These are phyloP conservation scores for Hypoxylon sp. DNA, from an alignment of 2,329 filamentous ascomycete species.

Conservation along the genomic window DNA sequence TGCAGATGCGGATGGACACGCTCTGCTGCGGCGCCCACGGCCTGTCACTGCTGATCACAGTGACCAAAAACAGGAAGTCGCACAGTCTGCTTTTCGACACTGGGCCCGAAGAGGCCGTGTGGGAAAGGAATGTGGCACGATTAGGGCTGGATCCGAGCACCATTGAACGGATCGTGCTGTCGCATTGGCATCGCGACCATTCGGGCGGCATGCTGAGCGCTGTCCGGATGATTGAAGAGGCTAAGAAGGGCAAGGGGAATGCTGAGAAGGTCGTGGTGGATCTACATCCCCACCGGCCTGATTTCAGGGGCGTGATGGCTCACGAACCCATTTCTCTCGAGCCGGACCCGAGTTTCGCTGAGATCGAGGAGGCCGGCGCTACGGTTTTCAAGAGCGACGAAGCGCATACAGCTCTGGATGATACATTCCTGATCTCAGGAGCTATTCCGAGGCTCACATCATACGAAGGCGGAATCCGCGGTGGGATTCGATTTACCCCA, in stretches of 20 bases:
- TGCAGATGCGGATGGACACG: slow-evolving; percentile 64
- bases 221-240: slow-evolving; percentile 63
- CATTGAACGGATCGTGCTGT: slow-evolving; percentile 65
- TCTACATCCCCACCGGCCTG: slow-evolving; percentile 67
- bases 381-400: slow-evolving; percentile 57
- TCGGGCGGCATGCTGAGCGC: slow-evolving; percentile 66
- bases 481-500: slow-evolving; percentile 51
- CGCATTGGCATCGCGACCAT: slow-evolving; percentile 70
- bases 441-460: slow-evolving; percentile 64
- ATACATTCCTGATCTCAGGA: slow-evolving; percentile 68
- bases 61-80: slow-evolving; percentile 59
- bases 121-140: slow-evolving; percentile 64
- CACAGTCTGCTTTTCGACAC: slow-evolving; percentile 68
- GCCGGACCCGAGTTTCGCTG: slow-evolving; percentile 66
- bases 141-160: slow-evolving; percentile 59
- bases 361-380: slow-evolving; percentile 61
- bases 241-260: slow-evolving; percentile 51
- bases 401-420: slow-evolving; percentile 63
- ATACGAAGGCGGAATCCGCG: slow-evolving; percentile 66
- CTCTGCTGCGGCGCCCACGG: slow-evolving; percentile 70
- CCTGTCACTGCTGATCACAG: slow-evolving; percentile 67
- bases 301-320: slow-evolving; percentile 63
- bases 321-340: slow-evolving; percentile 64
- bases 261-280: slow-evolving; percentile 59
- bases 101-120: slow-evolving; percentile 66